Base-by-base conservation (phyloP, 768 basidiomycete genomes). In the Dendrothele bispora region DNA sequence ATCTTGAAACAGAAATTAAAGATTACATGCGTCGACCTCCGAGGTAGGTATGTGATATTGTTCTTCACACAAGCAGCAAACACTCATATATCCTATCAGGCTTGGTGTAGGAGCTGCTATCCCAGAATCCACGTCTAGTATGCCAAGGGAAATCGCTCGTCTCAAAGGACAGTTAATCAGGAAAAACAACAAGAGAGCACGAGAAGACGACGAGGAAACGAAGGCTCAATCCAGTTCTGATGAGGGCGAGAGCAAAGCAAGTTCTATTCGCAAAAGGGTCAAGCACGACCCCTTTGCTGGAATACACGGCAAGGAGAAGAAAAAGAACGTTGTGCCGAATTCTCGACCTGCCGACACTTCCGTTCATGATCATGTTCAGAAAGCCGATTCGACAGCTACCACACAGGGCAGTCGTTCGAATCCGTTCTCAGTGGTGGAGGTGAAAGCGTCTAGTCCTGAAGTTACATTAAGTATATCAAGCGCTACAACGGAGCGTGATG, bases 31-130 rank as follows among this genome's bases (percentile, higher is more conserved):
- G 80, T 35, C 75, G 79, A 24, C 89, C 89, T 12, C 73, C 86
- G 43, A 80, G 89, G 89, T 91, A 66, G 37, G 73, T 53, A 43
- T 36, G 11, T 39, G 50, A 49, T 45, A 53, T 36, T 39, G 20
- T 49, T 42, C 27, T 46, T 7, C 29, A 45, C 44, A 39, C 21
- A 37, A 22, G 35, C 48, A 54, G 22, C 42, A 50, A 43, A 57
- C 39, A 52, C 44, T 35, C 50, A 32, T 35, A 25, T 15, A 35
- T 41, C 32, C 27, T 20, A 18, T 29, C 50, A 91, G 89, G 56
- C 69, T 91, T 48, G 89, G 89, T 46, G 86, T 91, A 7, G 89
- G 89, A 20, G 85, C 86, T 27, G 59, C 78, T 24, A 66, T 82
- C 20, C 79, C 86, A 24, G 78, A 77, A 42, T 61, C 67, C 1